phyloP scores from a whole-genome alignment of 2,329 filamentous ascomycete species.

The Grosmannia serpens region DNA sequence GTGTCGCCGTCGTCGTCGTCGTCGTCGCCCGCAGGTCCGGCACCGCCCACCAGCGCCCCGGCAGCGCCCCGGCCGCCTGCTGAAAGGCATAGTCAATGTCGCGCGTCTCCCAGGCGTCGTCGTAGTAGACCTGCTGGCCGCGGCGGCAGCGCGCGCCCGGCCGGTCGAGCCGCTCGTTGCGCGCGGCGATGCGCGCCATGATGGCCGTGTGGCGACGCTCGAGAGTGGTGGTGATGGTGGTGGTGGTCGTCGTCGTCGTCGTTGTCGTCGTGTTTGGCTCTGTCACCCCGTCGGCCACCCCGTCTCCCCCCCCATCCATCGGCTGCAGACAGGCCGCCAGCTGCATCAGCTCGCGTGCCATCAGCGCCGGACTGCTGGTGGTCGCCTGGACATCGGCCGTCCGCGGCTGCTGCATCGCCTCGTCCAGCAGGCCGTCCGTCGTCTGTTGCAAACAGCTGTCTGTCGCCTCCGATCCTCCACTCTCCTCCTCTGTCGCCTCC shows the following conservation, averaged over 20 bases:
- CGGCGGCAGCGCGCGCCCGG: not conserved
- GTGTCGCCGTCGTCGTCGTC: not conserved
- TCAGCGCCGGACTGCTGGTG: not conserved
- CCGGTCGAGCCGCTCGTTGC: constrained; percentile 18
- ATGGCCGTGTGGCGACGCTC: constrained; percentile 21
- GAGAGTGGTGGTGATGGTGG: constrained; percentile 14
- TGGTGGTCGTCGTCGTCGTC: not conserved
- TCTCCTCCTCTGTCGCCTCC: not conserved
- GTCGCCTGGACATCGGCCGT: too few species aligned
- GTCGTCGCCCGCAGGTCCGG: constrained; percentile 15
- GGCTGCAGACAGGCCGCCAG: constrained; percentile 9
- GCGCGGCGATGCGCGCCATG: constrained; percentile 24
- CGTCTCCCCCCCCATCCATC: not conserved
- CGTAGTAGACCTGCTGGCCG: constrained; percentile 1
- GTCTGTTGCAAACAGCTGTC: too few species aligned
- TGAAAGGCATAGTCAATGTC: constrained; percentile 23
- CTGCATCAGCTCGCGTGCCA: constrained; percentile 8
- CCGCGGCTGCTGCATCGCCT: too few species aligned
- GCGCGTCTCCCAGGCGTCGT: constrained; percentile 17
- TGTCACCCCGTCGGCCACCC: constrained; percentile 12
- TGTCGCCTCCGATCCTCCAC: constrained; percentile 1
- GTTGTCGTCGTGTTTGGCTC: not conserved
- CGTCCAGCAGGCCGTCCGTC: too few species aligned
- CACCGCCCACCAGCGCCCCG: constrained; percentile 24
- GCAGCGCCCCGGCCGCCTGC: constrained; percentile 19